A percentile compares a stretch with the other conserved stretches of the same genome.
Evolutionary conservation across 495 filamentous ascomycete species (phyloP).

Genomic region (Hypoxylon cercidicola): DNA sequence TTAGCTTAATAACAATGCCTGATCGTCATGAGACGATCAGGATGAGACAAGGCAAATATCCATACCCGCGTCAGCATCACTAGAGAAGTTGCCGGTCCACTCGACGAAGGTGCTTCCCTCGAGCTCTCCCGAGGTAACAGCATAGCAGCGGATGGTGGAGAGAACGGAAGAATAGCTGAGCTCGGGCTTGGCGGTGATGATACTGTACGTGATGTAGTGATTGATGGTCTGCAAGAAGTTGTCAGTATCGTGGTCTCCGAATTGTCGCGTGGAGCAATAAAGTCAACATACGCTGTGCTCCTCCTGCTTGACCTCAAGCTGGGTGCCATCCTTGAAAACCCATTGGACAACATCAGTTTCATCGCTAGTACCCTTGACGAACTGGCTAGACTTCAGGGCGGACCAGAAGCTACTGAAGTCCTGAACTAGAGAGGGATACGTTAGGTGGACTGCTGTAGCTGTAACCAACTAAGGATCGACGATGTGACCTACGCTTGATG

Average conservation of each 20-base stretch:
- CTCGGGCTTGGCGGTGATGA: slow-evolving; percentile 69
- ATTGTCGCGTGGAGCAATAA: not conserved
- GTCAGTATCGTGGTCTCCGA: not conserved
- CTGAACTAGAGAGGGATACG: slow-evolving; percentile 46
- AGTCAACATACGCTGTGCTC: slow-evolving; percentile 67
- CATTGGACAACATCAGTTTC: slow-evolving; percentile 74
- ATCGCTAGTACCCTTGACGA: slow-evolving; percentile 64
- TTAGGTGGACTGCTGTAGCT: slow-evolving; percentile 5
- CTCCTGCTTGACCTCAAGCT: slow-evolving; percentile 75
- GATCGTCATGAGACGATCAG: not conserved
- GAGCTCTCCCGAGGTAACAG: slow-evolving; percentile 67
- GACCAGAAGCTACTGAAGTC: slow-evolving; percentile 70
- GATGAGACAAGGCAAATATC: slow-evolving; percentile 6
- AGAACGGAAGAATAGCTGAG: slow-evolving; percentile 69
- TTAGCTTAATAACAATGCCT: slow-evolving; percentile 23
- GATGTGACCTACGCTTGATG: slow-evolving; percentile 61
- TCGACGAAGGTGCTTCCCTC: slow-evolving; percentile 70
- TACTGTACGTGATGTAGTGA: slow-evolving; percentile 75
- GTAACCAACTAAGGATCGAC: not conserved
- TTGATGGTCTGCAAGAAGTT: slow-evolving; percentile 63
- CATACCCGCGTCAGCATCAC: slow-evolving; percentile 74
- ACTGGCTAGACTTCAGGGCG: slow-evolving; percentile 63
- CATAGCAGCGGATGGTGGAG: slow-evolving; percentile 69
- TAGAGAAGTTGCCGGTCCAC: slow-evolving; percentile 73
- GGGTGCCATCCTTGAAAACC: slow-evolving; percentile 71